These are phyloP conservation scores for Hypoxylon perforatum DNA, from an alignment of 495 filamentous ascomycete genomes.

Conservation along the genomic window DNA sequence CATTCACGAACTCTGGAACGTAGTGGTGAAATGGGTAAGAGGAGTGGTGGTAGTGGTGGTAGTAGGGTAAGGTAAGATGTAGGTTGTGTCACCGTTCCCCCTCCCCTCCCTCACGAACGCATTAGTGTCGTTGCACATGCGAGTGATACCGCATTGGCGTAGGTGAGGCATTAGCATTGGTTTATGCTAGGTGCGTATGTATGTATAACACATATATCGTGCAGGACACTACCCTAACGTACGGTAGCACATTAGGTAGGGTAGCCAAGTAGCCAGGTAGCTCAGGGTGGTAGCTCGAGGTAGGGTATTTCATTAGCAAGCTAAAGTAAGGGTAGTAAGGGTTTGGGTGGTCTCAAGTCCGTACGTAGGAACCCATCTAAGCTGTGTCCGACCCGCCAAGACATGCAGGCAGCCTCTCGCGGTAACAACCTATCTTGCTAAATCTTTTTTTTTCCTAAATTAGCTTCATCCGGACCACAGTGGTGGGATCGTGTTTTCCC, in stretches of 20 bases:
- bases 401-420: conserved; percentile 40
- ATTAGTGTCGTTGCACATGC: conserved; percentile 34
- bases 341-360: background rate
- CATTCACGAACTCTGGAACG: conserved; percentile 15
- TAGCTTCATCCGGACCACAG: conserved; percentile 31
- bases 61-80: conserved; percentile 39
- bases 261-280: background rate
- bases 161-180: conserved; percentile 10
- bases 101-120: conserved; percentile 9
- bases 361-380: conserved; percentile 3
- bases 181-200: background rate
- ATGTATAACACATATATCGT: background rate
- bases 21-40: conserved; percentile 11
- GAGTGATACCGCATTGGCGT: conserved; percentile 42
- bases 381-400: conserved; percentile 27
- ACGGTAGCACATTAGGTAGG: conserved; percentile 7
- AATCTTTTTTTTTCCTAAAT: conserved; percentile 29
- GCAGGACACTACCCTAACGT: conserved; percentile 11
- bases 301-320: background rate
- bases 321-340: background rate
- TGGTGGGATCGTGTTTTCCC: conserved; percentile 35
- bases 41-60: too few species aligned
- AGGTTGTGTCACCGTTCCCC: conserved; percentile 26
- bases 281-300: background rate
- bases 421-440: conserved; percentile 23